Evolutionary conservation across 2,329 filamentous ascomycete species (phyloP).

Genomic region (Diaporthe citri): DNA sequence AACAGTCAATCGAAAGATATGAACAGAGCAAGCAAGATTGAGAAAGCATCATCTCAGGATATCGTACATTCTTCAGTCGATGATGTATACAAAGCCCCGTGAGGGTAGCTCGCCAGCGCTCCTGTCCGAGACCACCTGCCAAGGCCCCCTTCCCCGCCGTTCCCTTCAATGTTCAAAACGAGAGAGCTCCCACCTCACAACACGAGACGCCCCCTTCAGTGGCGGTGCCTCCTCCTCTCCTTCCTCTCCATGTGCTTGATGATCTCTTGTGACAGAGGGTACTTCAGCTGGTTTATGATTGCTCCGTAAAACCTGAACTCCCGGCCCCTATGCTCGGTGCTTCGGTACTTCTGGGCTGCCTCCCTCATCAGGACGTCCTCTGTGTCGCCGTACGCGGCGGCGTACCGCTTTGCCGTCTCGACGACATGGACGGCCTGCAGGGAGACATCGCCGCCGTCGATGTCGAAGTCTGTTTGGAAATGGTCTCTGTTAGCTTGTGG

Average conservation of each 20-base stretch:
- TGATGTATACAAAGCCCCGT: background rate
- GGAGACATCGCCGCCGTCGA: conserved; percentile 18
- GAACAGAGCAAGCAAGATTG: background rate
- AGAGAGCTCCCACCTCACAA: background rate
- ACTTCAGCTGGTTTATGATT: conserved; percentile 31
- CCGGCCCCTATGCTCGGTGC: conserved; percentile 31
- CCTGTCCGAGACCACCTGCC: background rate
- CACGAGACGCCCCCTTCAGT: background rate
- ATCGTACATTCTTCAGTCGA: background rate
- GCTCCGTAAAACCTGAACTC: conserved; percentile 31
- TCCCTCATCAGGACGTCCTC: conserved; percentile 30
- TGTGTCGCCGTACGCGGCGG: conserved; percentile 22
- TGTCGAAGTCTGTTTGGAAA: conserved; percentile 12
- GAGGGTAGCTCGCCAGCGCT: background rate
- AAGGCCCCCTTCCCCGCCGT: background rate
- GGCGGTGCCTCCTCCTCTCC: conserved; percentile 17
- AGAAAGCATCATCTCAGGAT: background rate
- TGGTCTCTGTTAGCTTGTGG: background rate
- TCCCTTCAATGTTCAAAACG: background rate
- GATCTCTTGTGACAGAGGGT: conserved; percentile 26
- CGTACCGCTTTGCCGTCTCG: conserved; percentile 21
- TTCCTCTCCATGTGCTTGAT: conserved; percentile 30
- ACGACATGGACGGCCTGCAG: conserved; percentile 18
- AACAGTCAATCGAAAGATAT: background rate
- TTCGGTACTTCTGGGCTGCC: conserved; percentile 31